Percentiles rank a stretch among this genome's conserved stretches.
phyloP scores from a whole-genome alignment of 306 rosid genomes.

The Prinsepia uniflora region DNA sequence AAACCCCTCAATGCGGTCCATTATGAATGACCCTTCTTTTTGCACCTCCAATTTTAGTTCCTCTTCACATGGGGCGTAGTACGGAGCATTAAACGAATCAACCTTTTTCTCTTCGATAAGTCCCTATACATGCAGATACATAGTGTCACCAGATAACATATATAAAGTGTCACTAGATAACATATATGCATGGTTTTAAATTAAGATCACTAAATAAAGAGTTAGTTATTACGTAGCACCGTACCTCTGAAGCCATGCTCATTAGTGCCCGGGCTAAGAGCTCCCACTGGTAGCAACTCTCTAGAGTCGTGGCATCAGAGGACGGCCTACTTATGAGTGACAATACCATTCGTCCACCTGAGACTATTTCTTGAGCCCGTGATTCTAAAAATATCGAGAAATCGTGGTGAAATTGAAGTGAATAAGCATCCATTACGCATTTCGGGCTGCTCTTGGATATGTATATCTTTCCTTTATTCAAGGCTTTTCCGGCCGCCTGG shows the following conservation, averaged over 20 bases:
- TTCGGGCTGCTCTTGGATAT: slow-evolving; percentile 58
- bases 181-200: not conserved
- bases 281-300: slow-evolving; percentile 64
- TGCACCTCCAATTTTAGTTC: slow-evolving; percentile 42
- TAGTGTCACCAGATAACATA: not conserved
- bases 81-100: slow-evolving; percentile 69
- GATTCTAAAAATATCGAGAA: slow-evolving; percentile 45
- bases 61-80: slow-evolving; percentile 62
- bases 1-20: slow-evolving; percentile 35
- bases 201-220: not conserved
- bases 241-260: slow-evolving; percentile 56
- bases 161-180: not conserved
- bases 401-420: slow-evolving; percentile 48
- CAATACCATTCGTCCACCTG: slow-evolving; percentile 61
- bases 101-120: slow-evolving; percentile 57
- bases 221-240: not conserved
- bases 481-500: not conserved
- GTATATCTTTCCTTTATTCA: slow-evolving; percentile 67
- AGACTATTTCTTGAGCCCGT: slow-evolving; percentile 45
- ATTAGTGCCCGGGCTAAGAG: slow-evolving; percentile 53
- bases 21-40: slow-evolving; percentile 60
- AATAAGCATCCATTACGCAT: slow-evolving; percentile 54
- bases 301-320: slow-evolving; percentile 43
- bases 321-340: slow-evolving; percentile 55
- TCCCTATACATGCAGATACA: slow-evolving; percentile 31